Evolutionary conservation across 306 rosid genomes (phyloP), one percentile per base, ranked within the genome.

Genomic region (Mimosa bimucronata): DNA sequence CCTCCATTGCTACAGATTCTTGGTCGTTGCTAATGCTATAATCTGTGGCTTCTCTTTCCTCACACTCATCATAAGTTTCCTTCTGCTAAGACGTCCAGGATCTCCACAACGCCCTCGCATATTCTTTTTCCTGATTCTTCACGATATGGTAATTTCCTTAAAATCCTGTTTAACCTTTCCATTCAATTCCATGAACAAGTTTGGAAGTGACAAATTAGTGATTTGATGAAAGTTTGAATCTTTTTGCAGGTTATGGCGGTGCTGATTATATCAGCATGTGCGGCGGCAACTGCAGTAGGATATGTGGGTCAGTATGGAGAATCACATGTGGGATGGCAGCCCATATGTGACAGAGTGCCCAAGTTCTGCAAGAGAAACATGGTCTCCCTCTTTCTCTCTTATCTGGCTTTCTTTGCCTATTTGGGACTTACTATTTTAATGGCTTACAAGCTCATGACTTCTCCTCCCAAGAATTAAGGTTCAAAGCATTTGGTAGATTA

Each of bases 221-320:
- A 23, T 74, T 29, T 34, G 11, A 16, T 45, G 55, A 25, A 6
- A n/a, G 13, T 45, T 3, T 28, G 38, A 7, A 77, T 40, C 25
- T 12, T 11, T 52, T 73, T 68, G 50, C 74, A 90, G 97, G 84
- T 71, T 74, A 79, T 91, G 88, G 83, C 83, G 83, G 44, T 88
- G 77, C 23, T 92, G 83, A 77, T 84, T 66, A 87, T 83, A 71
- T 83, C 91, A 72, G 96, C 89, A 40, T 92, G 97, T 71, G 89
- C 92, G 3, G 97, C 96, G 2, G 92, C 86, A 8, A 86, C 88
- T 0, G 94, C 96, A 3, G 40, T 88, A 15, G 96, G 97, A 2
- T 89, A 88, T 45, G 90, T 92, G 75, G 90, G 90, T 4, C 74
- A 79, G 53, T 88, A 40, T 65, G 97, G 97, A n/a, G 90, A 92